Evolutionary conservation across 2,329 filamentous ascomycete genomes (phyloP).

Genomic region (Trematosphaeria pertusa): DNA sequence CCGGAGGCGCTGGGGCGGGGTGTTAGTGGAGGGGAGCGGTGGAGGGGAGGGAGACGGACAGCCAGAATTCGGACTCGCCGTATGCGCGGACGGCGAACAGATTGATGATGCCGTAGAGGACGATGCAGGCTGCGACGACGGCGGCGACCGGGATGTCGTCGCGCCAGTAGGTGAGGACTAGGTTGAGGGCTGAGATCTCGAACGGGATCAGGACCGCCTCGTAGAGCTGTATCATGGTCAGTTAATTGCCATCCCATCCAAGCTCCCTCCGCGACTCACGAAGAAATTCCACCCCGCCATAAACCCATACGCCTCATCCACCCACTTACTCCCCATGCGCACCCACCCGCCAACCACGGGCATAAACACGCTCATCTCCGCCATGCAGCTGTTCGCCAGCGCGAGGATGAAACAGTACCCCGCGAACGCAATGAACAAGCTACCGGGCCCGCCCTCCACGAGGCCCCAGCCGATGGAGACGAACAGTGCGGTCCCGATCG

Average conservation of each 20-base stretch:
- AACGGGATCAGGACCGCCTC: conserved; percentile 54
- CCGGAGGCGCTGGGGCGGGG: conserved; percentile 23
- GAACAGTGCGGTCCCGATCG: conserved; percentile 54
- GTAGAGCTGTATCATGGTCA: conserved; percentile 32
- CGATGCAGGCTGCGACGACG: conserved; percentile 40
- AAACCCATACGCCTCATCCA: conserved; percentile 67
- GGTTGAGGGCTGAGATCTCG: conserved; percentile 49
- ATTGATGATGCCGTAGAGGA: conserved; percentile 43
- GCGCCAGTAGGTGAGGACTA: conserved; percentile 24
- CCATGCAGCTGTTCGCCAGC: conserved; percentile 66
- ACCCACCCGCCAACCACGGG: conserved; percentile 67
- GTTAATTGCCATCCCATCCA: conserved; percentile 24
- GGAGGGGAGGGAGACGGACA: conserved; percentile 18
- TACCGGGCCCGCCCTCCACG: conserved; percentile 53
- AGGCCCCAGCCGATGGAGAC: conserved; percentile 64
- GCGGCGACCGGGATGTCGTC: conserved; percentile 46
- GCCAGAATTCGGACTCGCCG: conserved; percentile 48
- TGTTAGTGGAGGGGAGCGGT: not conserved
- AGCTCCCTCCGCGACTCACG: conserved; percentile 3
- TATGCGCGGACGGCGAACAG: conserved; percentile 48
- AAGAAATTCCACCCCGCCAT: conserved; percentile 57
- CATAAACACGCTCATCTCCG: conserved; percentile 68
- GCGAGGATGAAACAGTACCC: conserved; percentile 61
- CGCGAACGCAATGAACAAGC: conserved; percentile 63
- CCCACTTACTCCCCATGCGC: conserved; percentile 66